Evolutionary conservation across 1,284 basidiomycete species (phyloP).

Genomic region (Ceratobasidium sp.): DNA sequence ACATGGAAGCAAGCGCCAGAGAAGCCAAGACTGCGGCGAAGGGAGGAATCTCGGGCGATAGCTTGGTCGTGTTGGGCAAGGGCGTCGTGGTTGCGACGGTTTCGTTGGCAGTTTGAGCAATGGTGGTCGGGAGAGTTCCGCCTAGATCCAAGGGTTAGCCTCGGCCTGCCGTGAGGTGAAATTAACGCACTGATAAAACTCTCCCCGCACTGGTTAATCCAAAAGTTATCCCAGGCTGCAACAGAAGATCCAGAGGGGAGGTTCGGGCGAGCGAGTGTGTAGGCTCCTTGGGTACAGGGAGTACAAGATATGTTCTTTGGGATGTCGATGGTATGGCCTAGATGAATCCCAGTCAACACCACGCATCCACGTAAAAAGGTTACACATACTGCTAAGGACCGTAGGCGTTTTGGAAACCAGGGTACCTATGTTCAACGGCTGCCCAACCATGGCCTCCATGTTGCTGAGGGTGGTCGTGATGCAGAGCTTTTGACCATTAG

Average conservation of each 20-base stretch:
- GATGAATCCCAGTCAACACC: neutral
- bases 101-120: conserved; percentile 13
- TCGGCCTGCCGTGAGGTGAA: too few species aligned
- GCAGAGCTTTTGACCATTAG: neutral
- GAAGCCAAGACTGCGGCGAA: conserved; percentile 2
- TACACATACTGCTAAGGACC: neutral
- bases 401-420: neutral
- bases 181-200: conserved; percentile 18
- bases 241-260: conserved; percentile 6
- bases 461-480: conserved; percentile 1
- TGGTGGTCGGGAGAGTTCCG: neutral
- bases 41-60: neutral
- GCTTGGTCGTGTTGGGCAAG: neutral
- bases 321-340: conserved; percentile 5
- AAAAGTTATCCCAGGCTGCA: conserved; percentile 26
- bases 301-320: conserved; percentile 28
- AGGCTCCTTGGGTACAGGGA: conserved; percentile 15
- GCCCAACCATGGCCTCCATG: neutral
- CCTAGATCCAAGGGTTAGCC: neutral
- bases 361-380: neutral
- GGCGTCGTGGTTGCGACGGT: neutral
- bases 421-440: conserved; percentile 18
- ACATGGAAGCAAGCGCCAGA: conserved; percentile 1
- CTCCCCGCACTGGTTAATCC: conserved; percentile 15
- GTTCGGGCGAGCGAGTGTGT: conserved; percentile 14